Evolutionary conservation across 768 basidiomycete species (phyloP).

Genomic region (Trametopsis cervina): DNA sequence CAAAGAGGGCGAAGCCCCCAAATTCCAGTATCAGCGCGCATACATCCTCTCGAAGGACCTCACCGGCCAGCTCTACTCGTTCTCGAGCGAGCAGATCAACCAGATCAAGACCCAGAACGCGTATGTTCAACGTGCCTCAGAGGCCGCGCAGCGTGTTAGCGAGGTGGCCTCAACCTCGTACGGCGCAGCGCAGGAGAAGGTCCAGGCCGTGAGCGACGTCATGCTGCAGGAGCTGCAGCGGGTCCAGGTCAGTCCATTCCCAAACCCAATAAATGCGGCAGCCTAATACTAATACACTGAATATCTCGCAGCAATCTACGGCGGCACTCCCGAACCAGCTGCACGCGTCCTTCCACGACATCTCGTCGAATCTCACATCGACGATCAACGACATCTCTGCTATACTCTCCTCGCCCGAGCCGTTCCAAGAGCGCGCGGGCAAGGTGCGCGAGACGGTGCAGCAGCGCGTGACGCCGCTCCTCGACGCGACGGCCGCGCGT

Average conservation of each 20-base stretch:
- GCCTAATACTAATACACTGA: no score
- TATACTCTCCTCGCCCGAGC: conserved; percentile 49
- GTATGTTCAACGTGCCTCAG: conserved; percentile 65
- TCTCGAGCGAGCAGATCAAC: conserved; percentile 66
- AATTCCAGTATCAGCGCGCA: conserved; percentile 77
- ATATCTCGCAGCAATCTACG: conserved; percentile 41
- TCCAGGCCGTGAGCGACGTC: conserved; percentile 54
- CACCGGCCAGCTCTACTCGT: conserved; percentile 53
- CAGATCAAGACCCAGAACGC: conserved; percentile 60
- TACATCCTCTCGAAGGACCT: conserved; percentile 58
- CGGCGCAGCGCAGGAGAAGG: conserved; percentile 44
- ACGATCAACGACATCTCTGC: conserved; percentile 46
- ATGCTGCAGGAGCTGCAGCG: conserved; percentile 65
- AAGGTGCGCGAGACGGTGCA: conserved; percentile 52
- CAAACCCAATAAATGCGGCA: no score
- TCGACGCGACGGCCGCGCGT: conserved; percentile 35
- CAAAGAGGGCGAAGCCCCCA: conserved; percentile 30
- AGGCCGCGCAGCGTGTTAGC: conserved; percentile 59
- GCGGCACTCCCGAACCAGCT: conserved; percentile 43
- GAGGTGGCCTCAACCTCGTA: conserved; percentile 52
- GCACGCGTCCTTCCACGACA: conserved; percentile 52
- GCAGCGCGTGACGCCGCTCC: conserved; percentile 52
- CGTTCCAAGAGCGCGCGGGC: conserved; percentile 55
- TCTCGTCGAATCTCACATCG: conserved; percentile 46
- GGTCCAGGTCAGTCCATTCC: conserved; percentile 36